Base-by-base conservation (phyloP, 2,329 filamentous ascomycete species). In the Stagonosporopsis rhizophila region DNA sequence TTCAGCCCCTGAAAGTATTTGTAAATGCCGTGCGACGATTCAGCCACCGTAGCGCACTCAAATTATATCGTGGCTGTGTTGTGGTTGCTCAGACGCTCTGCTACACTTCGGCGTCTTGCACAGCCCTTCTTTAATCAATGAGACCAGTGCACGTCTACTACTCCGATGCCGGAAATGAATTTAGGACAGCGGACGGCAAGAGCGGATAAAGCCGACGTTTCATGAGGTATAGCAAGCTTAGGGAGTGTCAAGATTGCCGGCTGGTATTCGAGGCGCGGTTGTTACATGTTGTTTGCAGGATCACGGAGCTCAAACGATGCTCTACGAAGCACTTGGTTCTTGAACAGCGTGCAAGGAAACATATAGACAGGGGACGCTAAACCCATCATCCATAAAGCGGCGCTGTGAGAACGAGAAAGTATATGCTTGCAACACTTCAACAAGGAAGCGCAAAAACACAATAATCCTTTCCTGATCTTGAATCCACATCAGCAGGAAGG, bases 41-140 rank as follows among this genome's bases (percentile, higher is more conserved):
- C 53, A 56, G 46, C 53, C 53, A 56, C 53, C 11, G 7, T 40
- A 48, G n/a, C 20, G 32, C 20, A 17, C 40, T 23, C 28, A 38
- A 17, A 20, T 35, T 6, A 23, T 23, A 30, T 41, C 17, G 45
- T 46, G 52, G 45, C 52, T 50, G 45, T 44, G 45, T 44, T 6
- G 4, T 20, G 40, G n/a, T 32, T 25, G 6, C 25, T 42, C 39
- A 28, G 15, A 27, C 15, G 17, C 35, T 5, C 8, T 11, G n/a
- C 4, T 4, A n/a, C 5, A 11, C n/a, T 42, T 9, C 19, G 25
- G 3, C n/a, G 23, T 3, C 9, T 28, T 12, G 12, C 23, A 27
- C 23, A n/a, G 23, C 15, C 6, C 25, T 17, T 15, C 39, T 15
- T 12, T 20, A 9, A 20, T 38, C 8, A 2, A 11, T 14, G 11